Evolutionary conservation across 2,329 filamentous ascomycete genomes (phyloP).

Genomic region (Pseudogymnoascus sp.): DNA sequence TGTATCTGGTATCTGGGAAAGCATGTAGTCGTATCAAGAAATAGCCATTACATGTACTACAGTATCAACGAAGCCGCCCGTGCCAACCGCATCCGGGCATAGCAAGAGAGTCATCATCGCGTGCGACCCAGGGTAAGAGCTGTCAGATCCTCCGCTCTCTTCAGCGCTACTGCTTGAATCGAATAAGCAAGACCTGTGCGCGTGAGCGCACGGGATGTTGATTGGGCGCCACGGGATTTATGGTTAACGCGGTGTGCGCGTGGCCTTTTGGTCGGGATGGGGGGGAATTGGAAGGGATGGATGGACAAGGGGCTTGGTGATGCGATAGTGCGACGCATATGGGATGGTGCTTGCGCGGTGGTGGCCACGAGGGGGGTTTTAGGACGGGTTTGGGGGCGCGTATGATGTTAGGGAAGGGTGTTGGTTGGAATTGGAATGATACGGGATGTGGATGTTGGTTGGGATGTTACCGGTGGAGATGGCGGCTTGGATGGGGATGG

Average conservation of each 20-base stretch:
- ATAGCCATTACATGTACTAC: no score
- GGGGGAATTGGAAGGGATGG: neutral
- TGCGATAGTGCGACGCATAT: neutral
- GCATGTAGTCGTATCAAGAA: neutral
- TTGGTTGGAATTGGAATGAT: neutral
- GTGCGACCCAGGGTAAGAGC: neutral
- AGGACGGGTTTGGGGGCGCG: neutral
- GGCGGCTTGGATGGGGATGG: neutral
- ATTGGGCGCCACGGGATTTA: slow-evolving; percentile 6
- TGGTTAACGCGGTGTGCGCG: slow-evolving; percentile 3
- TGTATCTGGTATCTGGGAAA: neutral
- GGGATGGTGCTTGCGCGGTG: neutral
- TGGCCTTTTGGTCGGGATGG: neutral
- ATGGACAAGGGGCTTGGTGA: neutral
- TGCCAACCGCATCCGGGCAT: neutral
- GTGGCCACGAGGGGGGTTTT: neutral
- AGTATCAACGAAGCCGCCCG: neutral
- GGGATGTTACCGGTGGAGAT: no score
- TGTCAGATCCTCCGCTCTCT: neutral
- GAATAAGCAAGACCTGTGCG: neutral
- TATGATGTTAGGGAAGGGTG: neutral
- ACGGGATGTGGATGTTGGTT: neutral
- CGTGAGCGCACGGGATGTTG: neutral
- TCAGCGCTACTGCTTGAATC: neutral
- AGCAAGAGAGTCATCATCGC: neutral